Base-by-base conservation (phyloP, 202 grass and related monocot species). In the Digitaria exilis region DNA sequence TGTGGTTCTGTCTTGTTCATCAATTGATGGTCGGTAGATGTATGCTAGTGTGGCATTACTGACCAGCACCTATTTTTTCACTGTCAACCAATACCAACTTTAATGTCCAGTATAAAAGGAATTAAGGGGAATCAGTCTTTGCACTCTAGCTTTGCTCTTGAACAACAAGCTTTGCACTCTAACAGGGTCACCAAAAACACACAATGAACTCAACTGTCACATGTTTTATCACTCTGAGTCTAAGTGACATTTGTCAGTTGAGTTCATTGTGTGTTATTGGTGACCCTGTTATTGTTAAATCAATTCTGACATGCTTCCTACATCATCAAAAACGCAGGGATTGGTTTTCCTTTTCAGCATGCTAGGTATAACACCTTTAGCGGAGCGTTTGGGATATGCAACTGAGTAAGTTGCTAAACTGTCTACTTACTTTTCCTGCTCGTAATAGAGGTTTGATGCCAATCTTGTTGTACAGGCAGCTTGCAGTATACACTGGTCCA, bases 301-400 rank as follows among this genome's bases (percentile, higher is more conserved):
- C 60, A 39, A 16, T 26, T 67, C 67, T 78, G 25, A 79, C 37
- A 44, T 68, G 58, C 32, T 85, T 67, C 84, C 28, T 34, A 42
- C 4, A 41, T 8, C 19, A 61, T 56, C 5, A 14, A 73, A 79
- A 68, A 62, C 85, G 56, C 91, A 98, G 96, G 90, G 88, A 32
- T 69, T 94, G 85, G 35, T 98, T 44, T 98, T 95, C 69, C 86
- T 92, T 54, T 90, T 92, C 78, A 95, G 92, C 84, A 95, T 98
- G 88, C 57, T 98, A 52, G 96, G 92, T 41, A 94, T 98, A 77
- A 90, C 86, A 80, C 96, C 96, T 9, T 78, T 98, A 75, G 96
- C 96, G 13, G 96, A 98, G 87, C 92, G 96, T 19, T 80, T 98
- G 80, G 92, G 96, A 75, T 98, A 94, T 87, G 91, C 90, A 77